A percentile compares a stretch with the other conserved stretches of the same genome.
Evolutionary conservation across 2,329 filamentous ascomycete species (phyloP).

Genomic region (Diaporthe australafricana): DNA sequence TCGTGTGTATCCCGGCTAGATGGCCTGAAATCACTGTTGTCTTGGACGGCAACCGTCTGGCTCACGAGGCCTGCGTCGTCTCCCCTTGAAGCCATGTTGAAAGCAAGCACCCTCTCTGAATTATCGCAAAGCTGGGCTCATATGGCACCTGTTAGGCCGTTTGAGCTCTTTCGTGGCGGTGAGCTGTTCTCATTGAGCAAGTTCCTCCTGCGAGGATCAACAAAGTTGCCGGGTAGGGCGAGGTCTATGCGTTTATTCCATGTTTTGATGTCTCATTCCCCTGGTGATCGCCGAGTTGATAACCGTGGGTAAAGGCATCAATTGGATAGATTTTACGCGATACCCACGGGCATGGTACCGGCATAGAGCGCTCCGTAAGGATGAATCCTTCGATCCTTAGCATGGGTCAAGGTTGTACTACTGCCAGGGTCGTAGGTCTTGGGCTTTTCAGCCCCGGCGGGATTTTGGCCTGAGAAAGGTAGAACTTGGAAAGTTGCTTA

Average conservation of each 20-base stretch:
- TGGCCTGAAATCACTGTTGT: no score
- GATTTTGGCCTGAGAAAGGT: neutral
- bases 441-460: neutral
- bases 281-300: neutral
- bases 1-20: neutral
- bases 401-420: neutral
- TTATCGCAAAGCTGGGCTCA: neutral
- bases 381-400: neutral
- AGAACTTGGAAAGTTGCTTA: neutral
- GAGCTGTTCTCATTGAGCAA: neutral
- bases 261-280: neutral
- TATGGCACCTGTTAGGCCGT: no score
- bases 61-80: no score
- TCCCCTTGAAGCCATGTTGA: neutral
- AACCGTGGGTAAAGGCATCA: no score
- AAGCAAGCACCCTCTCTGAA: neutral
- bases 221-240: no score
- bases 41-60: neutral
- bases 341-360: neutral
- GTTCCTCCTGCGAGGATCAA: no score
- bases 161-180: neutral
- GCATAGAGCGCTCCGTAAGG: neutral
- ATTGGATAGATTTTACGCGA: neutral
- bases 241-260: neutral
- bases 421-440: neutral